Evolutionary conservation across 441 rosid genomes (phyloP), one percentile per base, ranked within the genome.

Genomic region (Biscutella laevigata): DNA sequence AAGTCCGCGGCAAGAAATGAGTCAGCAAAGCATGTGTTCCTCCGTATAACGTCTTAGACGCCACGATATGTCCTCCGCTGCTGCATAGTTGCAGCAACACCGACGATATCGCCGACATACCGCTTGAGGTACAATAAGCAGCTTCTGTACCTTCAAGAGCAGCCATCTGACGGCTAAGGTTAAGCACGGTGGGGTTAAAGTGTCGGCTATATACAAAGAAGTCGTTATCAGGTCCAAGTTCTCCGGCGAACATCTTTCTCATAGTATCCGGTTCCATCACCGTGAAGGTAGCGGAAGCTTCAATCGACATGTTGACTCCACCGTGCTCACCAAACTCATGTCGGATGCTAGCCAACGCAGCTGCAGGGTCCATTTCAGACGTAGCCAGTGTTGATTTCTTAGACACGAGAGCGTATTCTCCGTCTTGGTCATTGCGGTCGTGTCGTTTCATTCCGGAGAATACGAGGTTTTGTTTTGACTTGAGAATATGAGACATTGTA

Each of bases 231-330:
- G 98, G 86, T 10, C 96, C 95, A 7, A 91, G 82, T 53, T 91
- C 98, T 19, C 98, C 94, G 52, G 94, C 0, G 67, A 91, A 88
- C 87, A 91, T 78, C 17, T 86, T 82, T 37, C 84, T 70, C 96
- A 91, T 83, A 40, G 94, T 91, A 16, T 88, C 98, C 0, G 98
- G 95, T 62, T 90, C 95, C 98, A 90, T 90, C 59, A 87, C 96
- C 33, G 98, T 90, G 82, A 90, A 90, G 44, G 96, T 82, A 44
- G 90, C 96, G n/a, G 98, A 90, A 37, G 98, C 98, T 64, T 90
- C 98, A 51, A 91, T 91, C 2, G 98, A 88, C 95, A 88, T 91
- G 71, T 91, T 91, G 24, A 88, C 96, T 19, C 96, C 98, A 19
- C 98, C 96, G 42, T 91, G 95, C 57, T 91, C 96, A 5, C 95